Percentiles rank a stretch among this genome's conserved stretches.
These are phyloP conservation scores for Lignosus rhinocerotis DNA, from an alignment of 1,284 basidiomycete genomes.

Conservation along the genomic window DNA sequence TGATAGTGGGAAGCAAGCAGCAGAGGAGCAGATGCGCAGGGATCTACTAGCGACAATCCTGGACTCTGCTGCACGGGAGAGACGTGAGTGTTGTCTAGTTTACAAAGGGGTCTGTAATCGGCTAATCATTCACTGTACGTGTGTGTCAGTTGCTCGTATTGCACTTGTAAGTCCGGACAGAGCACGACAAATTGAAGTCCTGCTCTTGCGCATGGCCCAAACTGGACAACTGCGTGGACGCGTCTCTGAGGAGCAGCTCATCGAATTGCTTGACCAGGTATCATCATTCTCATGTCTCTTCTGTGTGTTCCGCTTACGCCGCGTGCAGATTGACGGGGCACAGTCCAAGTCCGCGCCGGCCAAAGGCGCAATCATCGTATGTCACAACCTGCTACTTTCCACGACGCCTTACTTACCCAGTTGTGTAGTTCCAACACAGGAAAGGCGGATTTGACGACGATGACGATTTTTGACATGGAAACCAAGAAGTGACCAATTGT, in stretches of 20 bases:
- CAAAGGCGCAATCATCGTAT: conserved; percentile 71
- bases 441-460: conserved; percentile 69
- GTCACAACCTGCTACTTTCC: conserved; percentile 29
- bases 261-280: conserved; percentile 92
- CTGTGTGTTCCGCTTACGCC: not conserved
- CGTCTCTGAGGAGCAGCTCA: conserved; percentile 88
- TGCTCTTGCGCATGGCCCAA: conserved; percentile 90
- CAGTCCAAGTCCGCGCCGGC: conserved; percentile 53
- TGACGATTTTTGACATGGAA: conserved; percentile 51
- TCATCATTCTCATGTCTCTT: not conserved
- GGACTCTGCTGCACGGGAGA: conserved; percentile 85
- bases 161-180: conserved; percentile 89
- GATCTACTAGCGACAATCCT: conserved; percentile 88
- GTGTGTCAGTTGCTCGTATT: conserved; percentile 79
- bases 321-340: conserved; percentile 62
- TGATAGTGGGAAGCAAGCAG: conserved; percentile 58
- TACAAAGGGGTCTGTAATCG: not conserved
- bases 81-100: conserved; percentile 63
- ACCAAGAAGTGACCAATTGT: not conserved
- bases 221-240: conserved; percentile 86
- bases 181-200: conserved; percentile 83
- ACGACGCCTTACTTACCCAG: not conserved
- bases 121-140: not conserved
- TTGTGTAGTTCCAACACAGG: conserved; percentile 69
- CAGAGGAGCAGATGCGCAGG: conserved; percentile 75